A percentile compares a stretch with the other conserved stretches of the same genome.
Evolutionary conservation across 176 grass and related monocot species (phyloP).

Genomic region (Musa beccarii): DNA sequence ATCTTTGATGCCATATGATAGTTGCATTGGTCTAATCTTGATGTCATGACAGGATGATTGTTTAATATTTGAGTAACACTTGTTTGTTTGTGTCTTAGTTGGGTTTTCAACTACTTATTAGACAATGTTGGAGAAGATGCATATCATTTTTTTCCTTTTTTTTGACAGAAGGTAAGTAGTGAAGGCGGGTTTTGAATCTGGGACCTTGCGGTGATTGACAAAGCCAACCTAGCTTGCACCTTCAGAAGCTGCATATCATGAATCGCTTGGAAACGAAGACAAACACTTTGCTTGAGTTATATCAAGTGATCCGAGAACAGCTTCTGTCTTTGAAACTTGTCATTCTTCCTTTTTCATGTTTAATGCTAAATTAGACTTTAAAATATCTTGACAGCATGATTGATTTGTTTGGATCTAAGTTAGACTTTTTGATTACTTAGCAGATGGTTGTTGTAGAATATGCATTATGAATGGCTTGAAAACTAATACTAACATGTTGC

Average conservation of each 20-base stretch:
- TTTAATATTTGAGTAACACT: not conserved
- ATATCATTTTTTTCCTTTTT: no score
- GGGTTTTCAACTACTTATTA: not conserved
- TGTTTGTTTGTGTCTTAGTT: not conserved
- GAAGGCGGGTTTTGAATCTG: no score
- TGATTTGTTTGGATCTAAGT: not conserved
- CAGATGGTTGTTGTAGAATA: not conserved
- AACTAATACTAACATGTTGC: no score
- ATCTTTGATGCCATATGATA: no score
- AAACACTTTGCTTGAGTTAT: not conserved
- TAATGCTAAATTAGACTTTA: not conserved
- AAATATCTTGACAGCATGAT: not conserved
- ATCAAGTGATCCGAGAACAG: not conserved
- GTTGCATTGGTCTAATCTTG: not conserved
- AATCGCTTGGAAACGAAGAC: not conserved
- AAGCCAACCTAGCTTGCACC: no score
- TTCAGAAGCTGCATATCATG: not conserved
- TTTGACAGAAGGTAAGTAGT: no score
- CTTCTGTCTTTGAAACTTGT: not conserved
- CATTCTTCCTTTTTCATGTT: no score
- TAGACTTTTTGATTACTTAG: no score
- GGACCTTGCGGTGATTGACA: no score
- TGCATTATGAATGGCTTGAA: no score
- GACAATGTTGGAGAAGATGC: not conserved
- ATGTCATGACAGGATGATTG: not conserved